A percentile compares a stretch with the other conserved stretches of the same genome.
Evolutionary conservation across 495 filamentous ascomycete species (phyloP).

Genomic region (Xylaria sp.): DNA sequence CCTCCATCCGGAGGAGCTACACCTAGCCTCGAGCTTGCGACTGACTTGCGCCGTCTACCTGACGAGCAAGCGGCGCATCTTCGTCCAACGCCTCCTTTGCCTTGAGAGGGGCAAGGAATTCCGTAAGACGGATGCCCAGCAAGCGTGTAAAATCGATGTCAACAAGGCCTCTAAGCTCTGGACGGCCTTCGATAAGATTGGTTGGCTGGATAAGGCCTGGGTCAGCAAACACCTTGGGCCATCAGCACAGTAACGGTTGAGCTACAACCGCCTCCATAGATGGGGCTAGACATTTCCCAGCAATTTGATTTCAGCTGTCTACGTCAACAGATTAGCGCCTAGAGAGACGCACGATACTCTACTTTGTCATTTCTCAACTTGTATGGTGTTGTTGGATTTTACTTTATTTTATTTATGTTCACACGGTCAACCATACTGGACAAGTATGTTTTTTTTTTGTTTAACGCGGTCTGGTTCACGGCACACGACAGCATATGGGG

Average conservation of each 20-base stretch:
- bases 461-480: conserved; percentile 19
- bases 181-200: conserved; percentile 88
- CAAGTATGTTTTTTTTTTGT: conserved; percentile 1
- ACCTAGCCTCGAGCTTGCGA: conserved; percentile 79
- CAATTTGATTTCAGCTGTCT: conserved; percentile 22
- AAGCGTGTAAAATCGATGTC: conserved; percentile 97
- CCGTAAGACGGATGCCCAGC: conserved; percentile 96
- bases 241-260: background rate
- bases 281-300: background rate
- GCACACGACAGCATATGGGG: conserved; percentile 40
- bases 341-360: conserved; percentile 25
- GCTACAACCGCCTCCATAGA: background rate
- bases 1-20: conserved; percentile 80
- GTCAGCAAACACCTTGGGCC: conserved; percentile 60
- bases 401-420: background rate
- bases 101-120: conserved; percentile 82
- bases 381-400: background rate
- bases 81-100: conserved; percentile 74
- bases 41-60: conserved; percentile 91
- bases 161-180: conserved; percentile 98
- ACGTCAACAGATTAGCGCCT: conserved; percentile 25
- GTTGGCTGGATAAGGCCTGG: conserved; percentile 77
- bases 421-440: conserved; percentile 5
- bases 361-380: background rate
- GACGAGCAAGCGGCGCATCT: conserved; percentile 94